Conservation (phyloP, 805 yeast genomes). For the Candida hungchunana region DNA sequence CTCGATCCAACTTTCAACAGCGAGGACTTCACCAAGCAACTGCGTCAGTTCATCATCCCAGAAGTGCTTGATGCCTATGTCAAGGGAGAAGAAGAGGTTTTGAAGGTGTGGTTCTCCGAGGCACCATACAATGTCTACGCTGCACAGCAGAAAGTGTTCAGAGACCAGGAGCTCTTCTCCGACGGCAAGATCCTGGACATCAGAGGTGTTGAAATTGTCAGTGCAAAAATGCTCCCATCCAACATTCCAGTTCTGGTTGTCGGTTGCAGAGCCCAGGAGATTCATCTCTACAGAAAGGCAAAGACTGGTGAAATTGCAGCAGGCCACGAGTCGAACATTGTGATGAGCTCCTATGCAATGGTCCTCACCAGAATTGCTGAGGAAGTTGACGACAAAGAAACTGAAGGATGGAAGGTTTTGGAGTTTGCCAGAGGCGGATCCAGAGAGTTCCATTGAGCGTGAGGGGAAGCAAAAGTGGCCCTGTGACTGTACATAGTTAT, state of each 20-base stretch:
- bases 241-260: slow-evolving; percentile 90
- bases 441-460: slow-evolving; percentile 53
- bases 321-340: slow-evolving; percentile 90
- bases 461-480: no score
- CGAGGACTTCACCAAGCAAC: slow-evolving; percentile 73
- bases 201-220: slow-evolving; percentile 89
- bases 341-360: slow-evolving; percentile 92
- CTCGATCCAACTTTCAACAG: slow-evolving; percentile 86
- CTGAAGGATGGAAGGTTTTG: slow-evolving; percentile 96
- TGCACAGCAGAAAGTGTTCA: slow-evolving; percentile 87
- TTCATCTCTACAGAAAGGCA: slow-evolving; percentile 80
- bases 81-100: slow-evolving; percentile 77
- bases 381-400: slow-evolving; percentile 80
- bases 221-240: slow-evolving; percentile 83
- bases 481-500: slow-evolving; percentile 10
- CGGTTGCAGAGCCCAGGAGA: slow-evolving; percentile 95
- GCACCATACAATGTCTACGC: slow-evolving; percentile 95
- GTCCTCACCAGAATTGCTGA: slow-evolving; percentile 92
- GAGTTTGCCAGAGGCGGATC: slow-evolving; percentile 94
- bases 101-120: slow-evolving; percentile 91
- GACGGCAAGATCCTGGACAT: slow-evolving; percentile 92
- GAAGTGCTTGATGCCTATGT: slow-evolving; percentile 94
- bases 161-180: slow-evolving; percentile 85
- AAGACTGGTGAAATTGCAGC: slow-evolving; percentile 95
- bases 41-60: slow-evolving; percentile 90